These are phyloP conservation scores for Persicaria maculosa DNA, from an alignment of 148 eudicot genomes.

Conservation along the genomic window DNA sequence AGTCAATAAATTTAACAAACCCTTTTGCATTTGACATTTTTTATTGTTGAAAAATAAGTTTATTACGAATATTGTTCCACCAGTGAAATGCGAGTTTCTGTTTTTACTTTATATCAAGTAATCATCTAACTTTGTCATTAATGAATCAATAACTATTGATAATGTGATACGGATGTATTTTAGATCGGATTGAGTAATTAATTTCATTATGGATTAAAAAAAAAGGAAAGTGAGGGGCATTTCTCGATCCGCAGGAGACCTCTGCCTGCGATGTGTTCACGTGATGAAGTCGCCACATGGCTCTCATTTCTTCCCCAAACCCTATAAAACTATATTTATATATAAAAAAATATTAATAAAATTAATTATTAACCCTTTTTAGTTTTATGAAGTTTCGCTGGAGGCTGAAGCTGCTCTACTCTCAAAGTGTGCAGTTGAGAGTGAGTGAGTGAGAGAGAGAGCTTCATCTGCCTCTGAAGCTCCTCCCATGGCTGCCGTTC, in stretches of 20 bases:
- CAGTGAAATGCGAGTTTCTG: too few relatives aligned
- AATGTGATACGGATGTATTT: too few relatives aligned
- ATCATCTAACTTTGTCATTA: too few relatives aligned
- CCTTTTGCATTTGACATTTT: too few relatives aligned
- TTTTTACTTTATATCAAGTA: too few relatives aligned
- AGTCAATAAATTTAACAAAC: too few relatives aligned
- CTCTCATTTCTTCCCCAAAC: background rate
- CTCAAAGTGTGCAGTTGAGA: background rate
- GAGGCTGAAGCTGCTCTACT: background rate
- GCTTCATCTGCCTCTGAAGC: slow-evolving; percentile 4
- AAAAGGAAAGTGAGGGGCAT: background rate
- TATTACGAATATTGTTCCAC: too few relatives aligned
- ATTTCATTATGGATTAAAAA: background rate
- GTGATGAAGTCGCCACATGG: slow-evolving; percentile 11
- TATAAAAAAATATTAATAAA: background rate
- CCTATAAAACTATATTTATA: background rate
- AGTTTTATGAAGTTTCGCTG: background rate
- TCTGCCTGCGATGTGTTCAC: background rate
- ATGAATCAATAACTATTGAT: too few relatives aligned
- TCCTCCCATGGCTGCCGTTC: slow-evolving; percentile 11
- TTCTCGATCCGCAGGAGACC: background rate
- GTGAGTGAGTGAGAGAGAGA: background rate
- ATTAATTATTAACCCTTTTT: background rate
- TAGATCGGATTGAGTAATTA: too few relatives aligned
- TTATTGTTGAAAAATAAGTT: too few relatives aligned